phyloP scores from a whole-genome alignment of 345 rosid species.

The Brassica carinata region DNA sequence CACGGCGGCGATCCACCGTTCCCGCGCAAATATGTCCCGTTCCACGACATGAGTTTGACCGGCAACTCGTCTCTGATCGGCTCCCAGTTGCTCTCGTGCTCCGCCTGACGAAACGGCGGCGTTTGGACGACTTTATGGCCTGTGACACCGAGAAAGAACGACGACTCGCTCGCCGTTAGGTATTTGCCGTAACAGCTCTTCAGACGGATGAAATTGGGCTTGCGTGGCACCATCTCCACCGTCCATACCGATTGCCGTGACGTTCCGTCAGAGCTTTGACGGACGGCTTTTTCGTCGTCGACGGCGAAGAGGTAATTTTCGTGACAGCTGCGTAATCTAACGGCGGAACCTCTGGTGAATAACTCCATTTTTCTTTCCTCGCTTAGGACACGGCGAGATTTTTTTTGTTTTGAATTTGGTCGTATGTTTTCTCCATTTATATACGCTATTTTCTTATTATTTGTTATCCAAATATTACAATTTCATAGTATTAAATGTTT shows the following conservation, averaged over 20 bases:
- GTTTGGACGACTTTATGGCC: constrained; percentile 70
- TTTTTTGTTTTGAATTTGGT: background rate
- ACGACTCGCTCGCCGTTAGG: constrained; percentile 63
- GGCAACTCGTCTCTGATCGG: constrained; percentile 68
- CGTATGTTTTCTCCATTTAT: background rate
- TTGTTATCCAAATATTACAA: constrained; percentile 18
- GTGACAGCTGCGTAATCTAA: constrained; percentile 79
- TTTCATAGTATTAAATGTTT: background rate
- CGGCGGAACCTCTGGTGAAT: constrained; percentile 57
- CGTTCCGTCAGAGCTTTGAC: constrained; percentile 64
- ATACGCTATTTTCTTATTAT: background rate
- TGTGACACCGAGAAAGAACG: constrained; percentile 76
- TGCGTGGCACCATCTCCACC: constrained; percentile 65
- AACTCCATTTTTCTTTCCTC: constrained; percentile 55
- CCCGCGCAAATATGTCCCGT: constrained; percentile 64
- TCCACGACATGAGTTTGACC: constrained; percentile 63
- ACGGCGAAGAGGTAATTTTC: constrained; percentile 75
- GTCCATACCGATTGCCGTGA: constrained; percentile 61
- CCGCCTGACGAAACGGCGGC: constrained; percentile 41
- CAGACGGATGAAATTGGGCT: constrained; percentile 52
- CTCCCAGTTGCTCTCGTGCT: constrained; percentile 68
- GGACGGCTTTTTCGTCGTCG: constrained; percentile 59
- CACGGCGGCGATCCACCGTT: constrained; percentile 91
- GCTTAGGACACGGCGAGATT: constrained; percentile 1
- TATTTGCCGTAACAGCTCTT: constrained; percentile 66